phyloP scores from a whole-genome alignment of 768 basidiomycete genomes.

The Amanita thiersii region DNA sequence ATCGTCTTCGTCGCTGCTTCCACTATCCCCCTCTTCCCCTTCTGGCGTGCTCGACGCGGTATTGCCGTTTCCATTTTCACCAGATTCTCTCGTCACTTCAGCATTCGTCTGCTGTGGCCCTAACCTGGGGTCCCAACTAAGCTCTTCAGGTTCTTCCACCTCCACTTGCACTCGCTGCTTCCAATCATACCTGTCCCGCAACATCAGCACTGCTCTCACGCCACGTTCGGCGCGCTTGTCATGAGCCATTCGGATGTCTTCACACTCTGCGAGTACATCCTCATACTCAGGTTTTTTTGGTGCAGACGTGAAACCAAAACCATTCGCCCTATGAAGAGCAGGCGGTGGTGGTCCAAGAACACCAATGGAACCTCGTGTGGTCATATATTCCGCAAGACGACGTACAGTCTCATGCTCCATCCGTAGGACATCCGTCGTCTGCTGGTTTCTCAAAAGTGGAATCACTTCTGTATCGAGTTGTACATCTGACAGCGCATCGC shows the following conservation, averaged over 20 bases:
- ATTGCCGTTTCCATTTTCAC: constrained; percentile 3
- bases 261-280: constrained; percentile 61
- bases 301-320: constrained; percentile 15
- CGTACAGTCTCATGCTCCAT: constrained; percentile 68
- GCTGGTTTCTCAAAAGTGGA: constrained; percentile 69
- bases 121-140: constrained; percentile 59
- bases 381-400: constrained; percentile 60
- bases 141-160: constrained; percentile 71
- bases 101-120: constrained; percentile 15
- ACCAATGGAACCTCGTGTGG: constrained; percentile 45
- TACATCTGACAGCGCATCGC: constrained; percentile 44
- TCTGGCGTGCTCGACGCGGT: constrained; percentile 7
- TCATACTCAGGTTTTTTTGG: constrained; percentile 43
- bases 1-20: constrained; percentile 20
- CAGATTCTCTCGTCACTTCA: constrained; percentile 15
- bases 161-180: constrained; percentile 73
- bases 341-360: constrained; percentile 32
- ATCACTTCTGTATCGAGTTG: constrained; percentile 70
- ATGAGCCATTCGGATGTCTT: constrained; percentile 58
- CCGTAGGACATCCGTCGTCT: constrained; percentile 67
- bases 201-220: constrained; percentile 68
- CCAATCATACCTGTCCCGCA: constrained; percentile 78
- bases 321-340: constrained; percentile 10
- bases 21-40: constrained; percentile 16
- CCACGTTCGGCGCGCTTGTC: constrained; percentile 73